Evolutionary conservation across 768 basidiomycete genomes (phyloP).

Genomic region (Xerocomellus chrysenteron): DNA sequence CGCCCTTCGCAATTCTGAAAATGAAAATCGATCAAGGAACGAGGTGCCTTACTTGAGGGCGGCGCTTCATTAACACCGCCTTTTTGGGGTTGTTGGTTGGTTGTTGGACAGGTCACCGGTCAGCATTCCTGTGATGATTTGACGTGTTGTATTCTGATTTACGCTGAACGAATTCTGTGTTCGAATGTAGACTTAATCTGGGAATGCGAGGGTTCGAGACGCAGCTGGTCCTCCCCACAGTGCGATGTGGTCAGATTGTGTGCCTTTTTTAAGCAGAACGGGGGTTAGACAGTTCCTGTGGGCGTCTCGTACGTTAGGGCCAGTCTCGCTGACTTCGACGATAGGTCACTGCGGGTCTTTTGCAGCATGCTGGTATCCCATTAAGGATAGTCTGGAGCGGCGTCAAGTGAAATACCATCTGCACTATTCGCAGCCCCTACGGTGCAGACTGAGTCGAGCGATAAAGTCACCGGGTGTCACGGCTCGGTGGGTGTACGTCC

Average conservation of each 20-base stretch:
- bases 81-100: not conserved
- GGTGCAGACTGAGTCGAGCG: not conserved
- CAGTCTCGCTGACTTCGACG: conserved; percentile 21
- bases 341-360: conserved; percentile 11
- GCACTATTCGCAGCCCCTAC: not conserved
- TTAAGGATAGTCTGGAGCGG: conserved; percentile 10
- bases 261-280: conserved; percentile 16
- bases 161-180: conserved; percentile 13
- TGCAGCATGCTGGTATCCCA: conserved; percentile 7
- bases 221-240: conserved; percentile 7
- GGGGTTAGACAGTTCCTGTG: not conserved
- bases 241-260: conserved; percentile 18
- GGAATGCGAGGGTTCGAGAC: conserved; percentile 10
- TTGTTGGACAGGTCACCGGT: conserved; percentile 2
- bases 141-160: conserved; percentile 28
- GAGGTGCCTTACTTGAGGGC: conserved; percentile 23
- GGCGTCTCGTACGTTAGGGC: not conserved
- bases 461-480: conserved; percentile 29
- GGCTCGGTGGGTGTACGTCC: conserved; percentile 18
- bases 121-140: conserved; percentile 30
- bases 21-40: conserved; percentile 33
- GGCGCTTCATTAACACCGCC: conserved; percentile 16
- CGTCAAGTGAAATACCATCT: conserved; percentile 2
- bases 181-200: conserved; percentile 18
- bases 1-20: conserved; percentile 15